Evolutionary conservation across 257 asterid species (phyloP), one percentile per base, ranked within the genome.

Genomic region (Solanum chilense): DNA sequence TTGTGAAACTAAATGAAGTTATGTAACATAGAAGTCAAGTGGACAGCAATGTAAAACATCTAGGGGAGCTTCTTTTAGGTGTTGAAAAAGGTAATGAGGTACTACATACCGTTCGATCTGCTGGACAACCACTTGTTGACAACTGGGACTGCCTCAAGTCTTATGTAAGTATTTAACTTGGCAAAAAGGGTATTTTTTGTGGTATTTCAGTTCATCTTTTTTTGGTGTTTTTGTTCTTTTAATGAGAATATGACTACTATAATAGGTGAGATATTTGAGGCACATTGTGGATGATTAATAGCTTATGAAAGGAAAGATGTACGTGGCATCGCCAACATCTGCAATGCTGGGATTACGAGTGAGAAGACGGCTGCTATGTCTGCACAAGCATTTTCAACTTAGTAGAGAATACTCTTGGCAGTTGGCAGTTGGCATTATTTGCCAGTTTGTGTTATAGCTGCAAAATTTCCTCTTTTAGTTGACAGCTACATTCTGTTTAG

Each of bases 251-350:
- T 77, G 84, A 77, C 41, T 44, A 2, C 12, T 16, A 5, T 1
- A 29, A 47, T 94, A 93, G 96, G 94, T 95, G 35, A 94, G 68
- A 92, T 95, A 83, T 95, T 93, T 52, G 99, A 96, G 95, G 88
- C 93, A 6, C 90, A 83, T 7, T 97, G 99, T 21, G 99, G 99
- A 41, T 92, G 95, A 2, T 85, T 97, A 45, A 93, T 97, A 33
- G 97, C 96, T 29, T 96, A 96, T 44, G 99, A 99, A 75, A 96
- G 93, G 99, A 97, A 92, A 89, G 98, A 96, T 90, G 92, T 95
- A 98, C 95, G 99, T 23, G 91, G 97, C 2, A 83, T 97, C 21
- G 98, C 99, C 56, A 94, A 94, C 89, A 93, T 97, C 70, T 96
- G 99, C 92, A 97, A 97, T 31, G 93, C 95, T 6, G 99, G 98